These are phyloP conservation scores for Haplosporangium sp. DNA, from an alignment of 371 early-diverging fungal species.

Conservation along the genomic window DNA sequence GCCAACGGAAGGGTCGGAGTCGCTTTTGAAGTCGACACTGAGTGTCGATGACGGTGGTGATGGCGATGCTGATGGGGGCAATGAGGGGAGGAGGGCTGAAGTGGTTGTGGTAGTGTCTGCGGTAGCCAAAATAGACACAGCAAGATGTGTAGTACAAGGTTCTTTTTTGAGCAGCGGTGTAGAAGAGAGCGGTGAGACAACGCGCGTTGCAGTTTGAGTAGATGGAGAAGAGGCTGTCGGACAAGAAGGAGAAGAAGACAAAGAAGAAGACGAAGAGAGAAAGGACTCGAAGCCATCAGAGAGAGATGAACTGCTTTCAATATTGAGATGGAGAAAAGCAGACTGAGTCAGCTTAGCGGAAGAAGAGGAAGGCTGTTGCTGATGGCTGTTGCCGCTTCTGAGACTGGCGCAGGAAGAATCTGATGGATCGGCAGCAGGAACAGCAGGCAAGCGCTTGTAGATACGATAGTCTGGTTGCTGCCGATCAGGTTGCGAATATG, in stretches of 20 bases:
- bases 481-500: too few species aligned
- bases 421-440: constrained; percentile 4
- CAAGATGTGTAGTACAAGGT: not conserved
- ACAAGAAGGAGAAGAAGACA: not conserved
- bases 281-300: constrained; percentile 14
- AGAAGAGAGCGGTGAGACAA: too few species aligned
- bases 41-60: too few species aligned
- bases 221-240: constrained; percentile 3
- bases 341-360: not conserved
- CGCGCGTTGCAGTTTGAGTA: not conserved
- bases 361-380: constrained; percentile 1
- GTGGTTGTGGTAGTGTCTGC: not conserved
- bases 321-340: constrained; percentile 7
- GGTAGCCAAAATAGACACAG: not conserved
- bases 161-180: not conserved
- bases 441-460: too few species aligned
- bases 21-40: too few species aligned
- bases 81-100: not conserved
- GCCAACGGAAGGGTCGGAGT: too few species aligned
- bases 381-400: not conserved
- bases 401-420: constrained; percentile 7
- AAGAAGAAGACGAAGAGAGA: not conserved
- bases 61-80: too few species aligned
- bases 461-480: too few species aligned
- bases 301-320: constrained; percentile 5